These are phyloP conservation scores for Epichloe sibirici DNA, from an alignment of 2,329 filamentous ascomycete genomes.

Conservation along the genomic window DNA sequence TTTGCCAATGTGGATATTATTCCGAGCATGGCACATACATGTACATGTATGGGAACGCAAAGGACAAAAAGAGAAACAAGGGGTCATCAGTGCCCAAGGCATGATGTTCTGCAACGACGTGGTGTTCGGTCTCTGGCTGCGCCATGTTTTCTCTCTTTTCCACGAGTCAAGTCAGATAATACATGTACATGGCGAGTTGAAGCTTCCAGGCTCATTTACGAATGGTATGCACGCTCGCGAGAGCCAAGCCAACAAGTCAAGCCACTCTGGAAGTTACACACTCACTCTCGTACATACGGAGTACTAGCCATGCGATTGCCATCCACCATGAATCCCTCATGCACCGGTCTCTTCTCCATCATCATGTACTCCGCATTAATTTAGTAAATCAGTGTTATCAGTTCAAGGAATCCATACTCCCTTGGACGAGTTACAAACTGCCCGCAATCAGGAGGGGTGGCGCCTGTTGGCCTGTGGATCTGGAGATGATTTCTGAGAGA, in stretches of 20 bases:
- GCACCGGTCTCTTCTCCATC: not conserved
- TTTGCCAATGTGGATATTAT: not conserved
- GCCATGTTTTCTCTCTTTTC: not conserved
- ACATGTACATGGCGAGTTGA: no score
- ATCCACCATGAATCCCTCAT: no score
- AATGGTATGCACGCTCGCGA: not conserved
- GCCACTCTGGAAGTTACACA: no score
- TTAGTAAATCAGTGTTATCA: no score
- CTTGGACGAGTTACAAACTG: not conserved
- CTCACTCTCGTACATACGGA: no score
- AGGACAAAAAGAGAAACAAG: not conserved
- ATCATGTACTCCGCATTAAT: not conserved
- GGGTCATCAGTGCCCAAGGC: no score
- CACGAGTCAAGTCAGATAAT: not conserved
- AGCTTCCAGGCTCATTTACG: not conserved
- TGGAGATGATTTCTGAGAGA: slow-evolving; percentile 3
- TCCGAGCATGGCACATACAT: not conserved
- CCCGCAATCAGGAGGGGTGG: slow-evolving; percentile 3
- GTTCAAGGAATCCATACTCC: not conserved
- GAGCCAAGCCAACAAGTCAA: no score
- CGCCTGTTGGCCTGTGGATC: slow-evolving; percentile 1
- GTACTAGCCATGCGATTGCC: no score
- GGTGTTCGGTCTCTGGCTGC: not conserved
- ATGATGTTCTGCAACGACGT: not conserved
- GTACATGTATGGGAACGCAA: not conserved